A percentile compares a stretch with the other conserved stretches of the same genome.
Evolutionary conservation across 768 basidiomycete genomes (phyloP).

Genomic region (Mycena floridula): DNA sequence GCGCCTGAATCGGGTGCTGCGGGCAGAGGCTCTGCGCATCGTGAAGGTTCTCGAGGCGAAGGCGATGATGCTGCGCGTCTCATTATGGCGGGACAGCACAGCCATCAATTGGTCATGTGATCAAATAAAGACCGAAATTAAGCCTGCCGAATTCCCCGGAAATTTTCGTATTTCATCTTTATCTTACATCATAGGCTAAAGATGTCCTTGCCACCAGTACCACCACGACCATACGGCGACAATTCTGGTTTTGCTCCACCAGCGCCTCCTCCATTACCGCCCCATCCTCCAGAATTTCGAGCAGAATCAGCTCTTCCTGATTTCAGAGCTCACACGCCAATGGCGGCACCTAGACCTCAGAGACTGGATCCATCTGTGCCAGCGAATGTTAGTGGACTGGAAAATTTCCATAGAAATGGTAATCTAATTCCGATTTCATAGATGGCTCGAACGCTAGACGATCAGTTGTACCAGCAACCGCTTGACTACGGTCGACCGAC

Average conservation of each 20-base stretch:
- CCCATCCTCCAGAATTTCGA: not conserved
- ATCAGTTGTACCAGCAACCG: not conserved
- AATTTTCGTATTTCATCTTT: too few relatives aligned
- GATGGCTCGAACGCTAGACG: not conserved
- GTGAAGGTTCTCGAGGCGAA: too few relatives aligned
- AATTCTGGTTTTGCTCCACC: not conserved
- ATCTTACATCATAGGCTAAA: too few relatives aligned
- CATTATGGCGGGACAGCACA: too few relatives aligned
- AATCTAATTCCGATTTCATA: not conserved
- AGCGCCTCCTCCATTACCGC: not conserved
- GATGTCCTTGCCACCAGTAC: not conserved
- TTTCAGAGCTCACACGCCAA: too few relatives aligned
- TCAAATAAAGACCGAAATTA: too few relatives aligned
- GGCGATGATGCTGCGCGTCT: too few relatives aligned
- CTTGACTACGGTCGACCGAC: not conserved
- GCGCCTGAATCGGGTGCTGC: too few relatives aligned
- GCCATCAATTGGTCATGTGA: too few relatives aligned
- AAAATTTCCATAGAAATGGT: not conserved
- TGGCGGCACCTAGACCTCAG: not conserved
- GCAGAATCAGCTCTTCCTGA: not conserved
- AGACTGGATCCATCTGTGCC: not conserved
- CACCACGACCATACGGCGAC: not conserved
- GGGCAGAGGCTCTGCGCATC: too few relatives aligned
- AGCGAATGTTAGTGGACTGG: not conserved
- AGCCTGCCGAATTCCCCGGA: too few relatives aligned